Evolutionary conservation across 495 filamentous ascomycete genomes (phyloP).

Genomic region (Penicillium crystallinum): DNA sequence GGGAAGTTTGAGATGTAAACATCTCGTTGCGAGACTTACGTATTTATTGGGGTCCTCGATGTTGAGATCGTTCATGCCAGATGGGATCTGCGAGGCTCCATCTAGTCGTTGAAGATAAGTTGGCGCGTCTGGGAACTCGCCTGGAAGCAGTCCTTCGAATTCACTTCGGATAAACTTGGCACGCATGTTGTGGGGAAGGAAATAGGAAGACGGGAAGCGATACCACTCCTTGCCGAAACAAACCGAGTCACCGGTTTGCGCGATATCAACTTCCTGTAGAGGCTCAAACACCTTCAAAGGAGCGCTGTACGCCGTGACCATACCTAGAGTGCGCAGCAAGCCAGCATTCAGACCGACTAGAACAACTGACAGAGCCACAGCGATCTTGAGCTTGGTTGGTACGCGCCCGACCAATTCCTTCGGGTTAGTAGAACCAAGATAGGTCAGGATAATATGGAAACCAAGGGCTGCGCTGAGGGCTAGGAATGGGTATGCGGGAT

Average conservation of each 20-base stretch:
- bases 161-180: conserved; percentile 87
- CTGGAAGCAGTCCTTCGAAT: conserved; percentile 85
- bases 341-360: conserved; percentile 56
- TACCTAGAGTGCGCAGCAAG: conserved; percentile 69
- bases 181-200: conserved; percentile 70
- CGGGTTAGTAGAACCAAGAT: conserved; percentile 63
- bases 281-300: conserved; percentile 71
- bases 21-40: conserved; percentile 40
- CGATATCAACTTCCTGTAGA: conserved; percentile 44
- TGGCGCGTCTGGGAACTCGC: conserved; percentile 74
- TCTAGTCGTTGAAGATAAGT: conserved; percentile 58
- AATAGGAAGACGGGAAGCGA: conserved; percentile 90
- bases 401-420: conserved; percentile 60
- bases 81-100: conserved; percentile 73
- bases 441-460: conserved; percentile 68
- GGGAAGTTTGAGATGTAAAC: no score
- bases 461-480: conserved; percentile 88
- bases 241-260: conserved; percentile 57
- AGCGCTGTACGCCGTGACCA: conserved; percentile 78
- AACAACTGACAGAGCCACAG: conserved; percentile 51
- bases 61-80: conserved; percentile 92
- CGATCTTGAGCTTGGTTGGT: conserved; percentile 63
- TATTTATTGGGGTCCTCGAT: conserved; percentile 85
- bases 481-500: conserved; percentile 87
- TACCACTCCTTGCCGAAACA: conserved; percentile 99